Evolutionary conservation across 306 rosid genomes (phyloP), one percentile per base, ranked within the genome.

Genomic region (Vigna trinervia): DNA sequence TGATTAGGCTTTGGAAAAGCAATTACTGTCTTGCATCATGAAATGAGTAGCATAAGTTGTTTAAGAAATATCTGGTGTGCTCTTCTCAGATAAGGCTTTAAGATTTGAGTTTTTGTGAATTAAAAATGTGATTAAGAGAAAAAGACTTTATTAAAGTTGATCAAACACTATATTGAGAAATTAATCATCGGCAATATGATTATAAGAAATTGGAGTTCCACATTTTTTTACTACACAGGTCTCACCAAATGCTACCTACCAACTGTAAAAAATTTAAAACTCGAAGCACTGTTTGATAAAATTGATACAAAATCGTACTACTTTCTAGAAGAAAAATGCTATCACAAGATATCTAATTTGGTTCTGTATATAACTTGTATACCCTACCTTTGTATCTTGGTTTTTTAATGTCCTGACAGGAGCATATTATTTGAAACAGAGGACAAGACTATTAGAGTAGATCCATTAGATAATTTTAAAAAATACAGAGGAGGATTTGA

Each of bases 401-500:
- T 13, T n/a, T 36, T 34, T 36, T 19, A 17, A 17, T 34, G 47
- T 15, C 14, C 47, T 62, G 20, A 36, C 47, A 62, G 2, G 28
- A 78, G 26, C 1, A 69, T 30, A 79, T 76, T 66, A 75, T 19
- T 79, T 53, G 61, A 71, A 63, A 74, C 66, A 73, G 85, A 60
- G 26, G 87, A 89, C 50, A 72, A 80, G 8, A 89, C 91, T 12
- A 80, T 79, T 15, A 93, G 96, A 71, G 86, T 80, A 52, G 96
- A 90, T 79, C 97, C 96, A 74, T 60, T 79, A 19, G 71, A 90
- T 63, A 26, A 77, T 50, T 89, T 90, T 45, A 86, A 83, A 38
- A 87, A 84, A 67, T 90, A 90, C 61, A 90, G 87, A 82, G 92
- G 92, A 83, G 94, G 94, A 36, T 90, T 81, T 79, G 77, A 84